Percentiles rank a stretch among this genome's conserved stretches.
Conservation (phyloP, 2,329 filamentous ascomycete species). For the Fusarium palustre region DNA sequence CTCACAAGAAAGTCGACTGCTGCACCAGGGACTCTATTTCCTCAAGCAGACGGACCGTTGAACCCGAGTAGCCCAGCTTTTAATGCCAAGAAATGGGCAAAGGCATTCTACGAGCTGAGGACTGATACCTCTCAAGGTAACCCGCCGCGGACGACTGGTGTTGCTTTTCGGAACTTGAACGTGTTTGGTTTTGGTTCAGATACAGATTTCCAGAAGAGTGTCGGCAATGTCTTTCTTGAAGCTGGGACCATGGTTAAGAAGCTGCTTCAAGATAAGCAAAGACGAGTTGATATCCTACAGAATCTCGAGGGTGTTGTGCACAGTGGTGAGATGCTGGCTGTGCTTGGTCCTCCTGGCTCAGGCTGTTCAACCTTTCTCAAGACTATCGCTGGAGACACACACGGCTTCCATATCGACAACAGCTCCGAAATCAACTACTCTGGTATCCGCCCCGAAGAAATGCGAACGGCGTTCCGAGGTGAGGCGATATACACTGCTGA, state of each 20-base stretch:
- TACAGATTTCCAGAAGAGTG: constrained; percentile 48
- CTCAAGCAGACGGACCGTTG: constrained; percentile 46
- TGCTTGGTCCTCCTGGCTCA: constrained; percentile 74
- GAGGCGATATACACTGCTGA: constrained; percentile 88
- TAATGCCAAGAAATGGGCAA: constrained; percentile 58
- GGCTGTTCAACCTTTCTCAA: constrained; percentile 86
- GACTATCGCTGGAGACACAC: constrained; percentile 81
- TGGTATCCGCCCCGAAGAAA: constrained; percentile 73
- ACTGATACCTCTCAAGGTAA: constrained; percentile 44
- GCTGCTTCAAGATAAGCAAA: constrained; percentile 56
- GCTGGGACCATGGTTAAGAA: constrained; percentile 29
- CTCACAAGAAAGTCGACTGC: constrained; percentile 46
- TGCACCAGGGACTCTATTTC: constrained; percentile 46
- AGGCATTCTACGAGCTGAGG: constrained; percentile 50
- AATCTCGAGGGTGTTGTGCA: constrained; percentile 73
- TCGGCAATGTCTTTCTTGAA: constrained; percentile 45
- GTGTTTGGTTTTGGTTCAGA: constrained; percentile 48
- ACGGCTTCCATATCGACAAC: constrained; percentile 77
- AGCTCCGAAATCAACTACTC: constrained; percentile 79
- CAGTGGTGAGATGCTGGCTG: constrained; percentile 77
- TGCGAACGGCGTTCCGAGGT: constrained; percentile 79
- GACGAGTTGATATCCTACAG: constrained; percentile 72
- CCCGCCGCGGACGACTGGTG: constrained; percentile 45
- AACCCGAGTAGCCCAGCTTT: constrained; percentile 57
- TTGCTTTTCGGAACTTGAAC: constrained; percentile 45